Conservation (phyloP, 495 filamentous ascomycete species). For the Aspergillus bridgeri region DNA sequence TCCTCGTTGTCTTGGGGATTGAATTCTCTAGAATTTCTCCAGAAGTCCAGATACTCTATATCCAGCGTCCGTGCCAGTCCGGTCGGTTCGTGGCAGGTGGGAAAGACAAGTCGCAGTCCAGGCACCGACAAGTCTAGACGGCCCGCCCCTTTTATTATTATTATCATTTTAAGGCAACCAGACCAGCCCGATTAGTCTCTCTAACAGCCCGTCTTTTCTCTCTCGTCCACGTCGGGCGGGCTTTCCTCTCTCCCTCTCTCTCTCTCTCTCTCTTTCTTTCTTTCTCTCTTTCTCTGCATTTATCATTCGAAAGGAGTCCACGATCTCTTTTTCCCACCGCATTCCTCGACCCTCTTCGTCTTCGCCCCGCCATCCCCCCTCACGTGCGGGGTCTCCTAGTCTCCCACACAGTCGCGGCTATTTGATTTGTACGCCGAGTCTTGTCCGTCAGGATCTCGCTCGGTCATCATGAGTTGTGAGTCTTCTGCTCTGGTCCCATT, state of each 20-base stretch:
- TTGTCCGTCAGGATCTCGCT: neutral
- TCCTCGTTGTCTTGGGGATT: no score
- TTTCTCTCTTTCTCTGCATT: neutral
- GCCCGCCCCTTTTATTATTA: neutral
- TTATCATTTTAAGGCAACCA: neutral
- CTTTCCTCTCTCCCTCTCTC: neutral
- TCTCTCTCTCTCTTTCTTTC: neutral
- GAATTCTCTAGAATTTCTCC: no score
- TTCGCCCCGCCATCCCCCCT: slow-evolving; percentile 19
- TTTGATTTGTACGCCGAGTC: slow-evolving; percentile 4
- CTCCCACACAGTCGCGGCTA: slow-evolving; percentile 10
- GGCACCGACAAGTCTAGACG: no score
- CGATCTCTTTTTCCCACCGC: slow-evolving; percentile 2
- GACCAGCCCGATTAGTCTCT: neutral
- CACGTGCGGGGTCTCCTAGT: slow-evolving; percentile 23
- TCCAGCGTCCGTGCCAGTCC: no score
- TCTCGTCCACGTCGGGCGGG: neutral
- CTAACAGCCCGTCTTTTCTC: neutral
- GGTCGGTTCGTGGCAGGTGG: no score
- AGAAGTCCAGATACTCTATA: no score
- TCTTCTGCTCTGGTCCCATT: slow-evolving; percentile 15
- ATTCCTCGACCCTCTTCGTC: neutral
- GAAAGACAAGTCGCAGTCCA: no score
- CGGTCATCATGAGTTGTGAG: slow-evolving; percentile 48
- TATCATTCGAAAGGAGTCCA: neutral